Percentiles rank a stretch among this genome's conserved stretches.
Conservation (phyloP, 768 basidiomycete genomes). For the Cyclocybe cylindracea region DNA sequence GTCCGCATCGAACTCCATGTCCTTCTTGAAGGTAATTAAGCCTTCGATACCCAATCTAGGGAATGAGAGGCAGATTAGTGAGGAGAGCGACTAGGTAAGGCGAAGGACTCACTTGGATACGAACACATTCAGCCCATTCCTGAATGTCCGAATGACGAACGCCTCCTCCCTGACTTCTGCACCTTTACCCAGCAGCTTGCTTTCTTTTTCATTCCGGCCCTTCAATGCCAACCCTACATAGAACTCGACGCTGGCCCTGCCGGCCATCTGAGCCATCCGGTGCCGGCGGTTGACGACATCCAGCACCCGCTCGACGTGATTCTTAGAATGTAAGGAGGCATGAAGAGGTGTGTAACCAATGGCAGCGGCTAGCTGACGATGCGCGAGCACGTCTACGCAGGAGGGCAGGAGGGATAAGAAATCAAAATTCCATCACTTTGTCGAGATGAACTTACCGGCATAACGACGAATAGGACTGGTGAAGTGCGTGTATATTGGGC, state of each 20-base stretch:
- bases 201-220: constrained; percentile 50
- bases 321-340: constrained; percentile 83
- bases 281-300: constrained; percentile 90
- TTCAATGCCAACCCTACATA: constrained; percentile 94
- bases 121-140: constrained; percentile 96
- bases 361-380: constrained; percentile 90
- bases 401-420: no score
- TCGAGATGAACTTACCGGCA: constrained; percentile 59
- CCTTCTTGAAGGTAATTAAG: constrained; percentile 89
- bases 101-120: constrained; percentile 75
- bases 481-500: constrained; percentile 96
- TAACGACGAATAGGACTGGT: constrained; percentile 97
- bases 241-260: constrained; percentile 95
- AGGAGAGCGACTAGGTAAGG: neutral
- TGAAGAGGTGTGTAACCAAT: constrained; percentile 85
- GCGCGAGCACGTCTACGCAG: constrained; percentile 84
- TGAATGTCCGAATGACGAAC: constrained; percentile 91
- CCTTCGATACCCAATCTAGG: constrained; percentile 90
- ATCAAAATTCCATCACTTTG: no score
- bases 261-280: constrained; percentile 96
- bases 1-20: constrained; percentile 88
- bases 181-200: constrained; percentile 25
- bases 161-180: constrained; percentile 72
- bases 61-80: neutral
- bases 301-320: constrained; percentile 83